A percentile compares a stretch with the other conserved stretches of the same genome.
Evolutionary conservation across 805 yeast species (phyloP).

Genomic region (Starmerella powellii): DNA sequence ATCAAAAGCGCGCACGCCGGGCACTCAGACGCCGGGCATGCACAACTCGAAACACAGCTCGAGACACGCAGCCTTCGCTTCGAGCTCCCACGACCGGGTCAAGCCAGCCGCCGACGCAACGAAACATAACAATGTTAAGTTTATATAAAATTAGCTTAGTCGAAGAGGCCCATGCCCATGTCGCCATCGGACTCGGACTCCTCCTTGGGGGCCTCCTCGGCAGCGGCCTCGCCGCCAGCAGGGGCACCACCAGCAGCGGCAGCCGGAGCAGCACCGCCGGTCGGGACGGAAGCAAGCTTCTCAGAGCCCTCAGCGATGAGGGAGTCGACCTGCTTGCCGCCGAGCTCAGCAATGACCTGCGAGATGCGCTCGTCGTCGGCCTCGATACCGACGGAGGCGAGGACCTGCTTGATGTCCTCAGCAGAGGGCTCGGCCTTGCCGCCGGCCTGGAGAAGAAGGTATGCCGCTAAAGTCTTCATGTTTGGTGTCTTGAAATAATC

Average conservation of each 20-base stretch:
- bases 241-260: constrained; percentile 60
- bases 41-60: too few species aligned
- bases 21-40: too few species aligned
- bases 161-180: constrained; percentile 74
- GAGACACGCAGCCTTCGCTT: too few species aligned
- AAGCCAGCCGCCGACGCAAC: too few species aligned
- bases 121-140: not conserved
- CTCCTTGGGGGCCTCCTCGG: constrained; percentile 55
- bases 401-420: constrained; percentile 74
- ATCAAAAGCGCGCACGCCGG: too few species aligned
- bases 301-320: constrained; percentile 89
- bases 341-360: constrained; percentile 68
- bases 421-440: constrained; percentile 93
- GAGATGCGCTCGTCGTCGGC: constrained; percentile 81
- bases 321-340: constrained; percentile 84
- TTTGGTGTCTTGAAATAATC: constrained; percentile 28
- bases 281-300: constrained; percentile 94
- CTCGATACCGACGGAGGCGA: constrained; percentile 92
- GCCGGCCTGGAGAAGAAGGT: constrained; percentile 94
- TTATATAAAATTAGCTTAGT: constrained; percentile 40
- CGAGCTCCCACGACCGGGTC: too few species aligned
- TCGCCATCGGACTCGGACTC: constrained; percentile 37
- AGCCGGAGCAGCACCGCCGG: constrained; percentile 93
- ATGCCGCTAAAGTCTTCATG: constrained; percentile 98
- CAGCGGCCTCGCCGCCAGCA: constrained; percentile 60